Evolutionary conservation across 1,284 basidiomycete genomes (phyloP), one percentile per base, ranked within the genome.

Genomic region (Puccinia brachypodii): DNA sequence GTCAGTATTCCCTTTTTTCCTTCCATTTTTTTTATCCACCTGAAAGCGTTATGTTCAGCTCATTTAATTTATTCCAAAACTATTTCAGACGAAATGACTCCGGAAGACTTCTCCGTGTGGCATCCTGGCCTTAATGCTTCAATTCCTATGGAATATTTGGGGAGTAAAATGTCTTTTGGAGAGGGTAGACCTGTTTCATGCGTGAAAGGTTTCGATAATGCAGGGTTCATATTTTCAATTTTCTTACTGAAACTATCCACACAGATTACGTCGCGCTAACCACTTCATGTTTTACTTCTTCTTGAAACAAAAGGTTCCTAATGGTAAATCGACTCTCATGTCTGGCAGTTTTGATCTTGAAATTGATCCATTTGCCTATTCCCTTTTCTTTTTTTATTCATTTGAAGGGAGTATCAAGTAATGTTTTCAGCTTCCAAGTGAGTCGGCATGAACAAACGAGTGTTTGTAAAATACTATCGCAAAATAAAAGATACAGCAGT

Each of bases 21-120:
- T 33, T 33, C 8, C 25, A 25, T 58, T 16, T 42, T n/a, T 64
- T 47, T 16, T 33, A 31, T 9, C 40, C 14, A 50, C n/a, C 40
- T 33, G 16, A 19, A n/a, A 53, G n/a, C 8, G n/a, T 8, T 31
- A 66, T 66, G n/a, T 8, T 72, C 42, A 44, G n/a, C 13, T 72
- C 4, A 28, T 72, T 47, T 47, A 7, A 53, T 47, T 25, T 47
- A 36, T 47, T 7, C 28, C 16, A 36, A 40, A n/a, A n/a, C n/a
- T n/a, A n/a, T 3, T 44, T 33, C 44, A 81, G 79, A 81, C 31
- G 79, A 81, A 53, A 74, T 64, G 44, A 68, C 79, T 22, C 72
- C 79, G n/a, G 79, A 81, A 33, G 79, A 81, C 64, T 81, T 81
- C 33, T 36, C 42, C 11, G 38, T 81, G 19, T 81, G 79, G 79